Evolutionary conservation across 164 flowering plant genomes (phyloP).

Genomic region (Malania oleifera): DNA sequence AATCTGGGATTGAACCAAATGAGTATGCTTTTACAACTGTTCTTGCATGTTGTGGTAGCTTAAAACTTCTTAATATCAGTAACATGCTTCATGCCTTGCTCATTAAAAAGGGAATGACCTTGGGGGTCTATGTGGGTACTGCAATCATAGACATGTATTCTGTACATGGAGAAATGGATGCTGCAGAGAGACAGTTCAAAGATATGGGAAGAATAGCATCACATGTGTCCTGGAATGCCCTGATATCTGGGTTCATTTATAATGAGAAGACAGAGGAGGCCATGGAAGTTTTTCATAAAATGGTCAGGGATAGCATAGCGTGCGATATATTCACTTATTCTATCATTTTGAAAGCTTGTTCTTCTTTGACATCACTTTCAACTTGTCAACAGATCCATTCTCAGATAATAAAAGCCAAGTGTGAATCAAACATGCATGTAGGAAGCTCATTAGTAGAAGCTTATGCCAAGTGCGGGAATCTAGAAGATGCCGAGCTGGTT

Average conservation of each 20-base stretch:
- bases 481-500: slow-evolving; percentile 17
- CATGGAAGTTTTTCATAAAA: slow-evolving; percentile 18
- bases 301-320: slow-evolving; percentile 7
- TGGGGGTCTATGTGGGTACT: slow-evolving; percentile 20
- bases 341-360: slow-evolving; percentile 19
- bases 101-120: slow-evolving; percentile 16
- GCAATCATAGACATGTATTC: slow-evolving; percentile 26
- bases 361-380: slow-evolving; percentile 19
- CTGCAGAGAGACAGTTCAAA: slow-evolving; percentile 16
- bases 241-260: slow-evolving; percentile 17
- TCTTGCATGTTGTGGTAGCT: slow-evolving; percentile 16
- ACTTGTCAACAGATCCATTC: slow-evolving; percentile 21
- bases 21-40: slow-evolving; percentile 16
- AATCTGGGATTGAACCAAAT: slow-evolving; percentile 17
- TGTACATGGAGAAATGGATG: slow-evolving; percentile 13
- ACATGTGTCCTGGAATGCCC: slow-evolving; percentile 29
- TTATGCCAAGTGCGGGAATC: slow-evolving; percentile 21
- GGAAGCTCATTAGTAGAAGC: slow-evolving; percentile 22
- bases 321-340: slow-evolving; percentile 24
- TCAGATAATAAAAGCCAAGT: slow-evolving; percentile 12
- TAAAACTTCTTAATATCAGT: slow-evolving; percentile 7
- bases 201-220: slow-evolving; percentile 14
- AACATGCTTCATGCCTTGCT: slow-evolving; percentile 20
- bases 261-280: slow-evolving; percentile 19
- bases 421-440: slow-evolving; percentile 13